Percentiles rank a stretch among this genome's conserved stretches.
Evolutionary conservation across 345 rosid genomes (phyloP).

Genomic region (Gossypium herbaceum): DNA sequence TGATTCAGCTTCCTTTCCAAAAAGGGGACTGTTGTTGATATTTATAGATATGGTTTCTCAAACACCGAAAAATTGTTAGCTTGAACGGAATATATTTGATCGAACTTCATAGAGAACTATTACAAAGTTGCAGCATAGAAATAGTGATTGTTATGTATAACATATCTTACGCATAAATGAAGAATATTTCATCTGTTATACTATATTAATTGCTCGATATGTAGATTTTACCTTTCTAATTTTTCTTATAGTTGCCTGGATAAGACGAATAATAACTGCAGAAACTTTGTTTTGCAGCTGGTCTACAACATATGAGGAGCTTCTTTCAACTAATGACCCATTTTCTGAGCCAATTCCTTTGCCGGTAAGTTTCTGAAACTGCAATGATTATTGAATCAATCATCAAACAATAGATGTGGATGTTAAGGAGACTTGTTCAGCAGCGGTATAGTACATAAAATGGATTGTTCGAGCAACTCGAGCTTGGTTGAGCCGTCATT

Average conservation of each 20-base stretch:
- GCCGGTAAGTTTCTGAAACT: constrained; percentile 44
- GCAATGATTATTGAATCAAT: neutral
- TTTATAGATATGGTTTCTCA: neutral
- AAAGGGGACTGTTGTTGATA: neutral
- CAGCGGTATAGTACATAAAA: neutral
- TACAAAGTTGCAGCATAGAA: neutral
- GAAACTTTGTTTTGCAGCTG: constrained; percentile 55
- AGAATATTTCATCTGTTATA: neutral
- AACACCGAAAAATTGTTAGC: neutral
- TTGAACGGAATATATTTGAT: neutral
- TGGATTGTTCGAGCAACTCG: neutral
- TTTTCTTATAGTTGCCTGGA: neutral
- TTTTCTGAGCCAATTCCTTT: constrained; percentile 81
- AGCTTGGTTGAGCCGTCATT: neutral
- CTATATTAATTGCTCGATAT: neutral
- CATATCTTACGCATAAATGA: neutral
- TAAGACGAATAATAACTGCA: constrained; percentile 21
- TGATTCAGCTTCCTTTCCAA: neutral
- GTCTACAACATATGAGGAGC: constrained; percentile 83
- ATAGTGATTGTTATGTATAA: neutral
- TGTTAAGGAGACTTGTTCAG: neutral
- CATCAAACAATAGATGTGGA: neutral
- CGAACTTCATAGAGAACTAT: neutral
- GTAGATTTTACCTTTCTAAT: neutral
- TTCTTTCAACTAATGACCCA: constrained; percentile 69